Conservation (phyloP, 306 rosid genomes). For the Citrullus colocynthis region DNA sequence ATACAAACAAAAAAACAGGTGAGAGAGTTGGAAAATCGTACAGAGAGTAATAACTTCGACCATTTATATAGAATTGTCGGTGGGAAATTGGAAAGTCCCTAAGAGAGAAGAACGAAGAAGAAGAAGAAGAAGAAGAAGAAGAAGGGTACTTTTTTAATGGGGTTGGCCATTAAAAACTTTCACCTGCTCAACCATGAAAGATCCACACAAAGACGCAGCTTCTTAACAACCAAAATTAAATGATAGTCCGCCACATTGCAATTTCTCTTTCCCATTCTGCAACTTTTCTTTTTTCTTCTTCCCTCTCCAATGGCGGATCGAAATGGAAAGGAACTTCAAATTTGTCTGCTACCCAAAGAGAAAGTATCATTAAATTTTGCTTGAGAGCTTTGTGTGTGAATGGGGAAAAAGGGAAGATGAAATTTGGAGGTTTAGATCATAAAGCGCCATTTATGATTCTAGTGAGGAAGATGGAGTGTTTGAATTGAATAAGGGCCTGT, state of each 20-base stretch:
- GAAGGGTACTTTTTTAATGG: constrained; percentile 12
- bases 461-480: constrained; percentile 1
- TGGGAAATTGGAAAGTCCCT: constrained; percentile 17
- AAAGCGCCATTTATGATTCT: not conserved
- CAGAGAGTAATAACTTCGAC: not conserved
- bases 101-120: not conserved
- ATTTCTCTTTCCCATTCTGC: not conserved
- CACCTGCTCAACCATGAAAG: constrained; percentile 56
- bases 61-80: constrained; percentile 49
- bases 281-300: not conserved
- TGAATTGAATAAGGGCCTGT: not conserved
- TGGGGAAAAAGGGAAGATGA: not conserved
- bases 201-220: constrained; percentile 16
- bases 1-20: not conserved
- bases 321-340: not conserved
- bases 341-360: not conserved
- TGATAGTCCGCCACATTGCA: not conserved
- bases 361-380: not conserved
- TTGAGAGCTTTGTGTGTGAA: not conserved
- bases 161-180: constrained; percentile 40
- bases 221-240: constrained; percentile 35
- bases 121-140: not conserved
- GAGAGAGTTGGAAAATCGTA: constrained; percentile 5
- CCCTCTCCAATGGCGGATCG: not conserved
- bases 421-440: not conserved